Percentiles rank a stretch among this genome's conserved stretches.
phyloP scores from a whole-genome alignment of 768 basidiomycete species.

The Amanita rimosa region DNA sequence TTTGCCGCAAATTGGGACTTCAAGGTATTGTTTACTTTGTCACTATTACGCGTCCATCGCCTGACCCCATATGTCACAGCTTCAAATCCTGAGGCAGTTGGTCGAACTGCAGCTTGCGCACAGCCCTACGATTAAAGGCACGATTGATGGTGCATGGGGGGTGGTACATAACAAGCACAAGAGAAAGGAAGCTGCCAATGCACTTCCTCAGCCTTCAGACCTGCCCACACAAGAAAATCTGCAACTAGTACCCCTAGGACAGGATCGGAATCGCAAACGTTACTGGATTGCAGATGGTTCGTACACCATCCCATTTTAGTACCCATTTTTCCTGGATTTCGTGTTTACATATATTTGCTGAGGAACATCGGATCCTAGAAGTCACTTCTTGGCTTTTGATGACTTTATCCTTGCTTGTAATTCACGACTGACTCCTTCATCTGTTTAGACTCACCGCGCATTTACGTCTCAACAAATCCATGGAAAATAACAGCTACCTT shows the following conservation, averaged over 20 bases:
- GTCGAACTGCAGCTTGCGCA: slow-evolving; percentile 77
- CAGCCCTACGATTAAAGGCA: slow-evolving; percentile 52
- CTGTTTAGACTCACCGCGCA: slow-evolving; percentile 65
- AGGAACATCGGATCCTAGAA: slow-evolving; percentile 31
- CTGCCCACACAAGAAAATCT: slow-evolving; percentile 57
- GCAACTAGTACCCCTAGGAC: slow-evolving; percentile 62
- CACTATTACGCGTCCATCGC: slow-evolving; percentile 10
- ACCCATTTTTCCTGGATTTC: slow-evolving; percentile 14
- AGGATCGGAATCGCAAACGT: slow-evolving; percentile 64
- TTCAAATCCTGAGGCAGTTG: slow-evolving; percentile 73
- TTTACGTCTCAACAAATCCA: slow-evolving; percentile 80
- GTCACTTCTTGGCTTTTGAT: slow-evolving; percentile 25
- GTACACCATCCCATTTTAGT: slow-evolving; percentile 36
- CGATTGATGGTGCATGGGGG: slow-evolving; percentile 81
- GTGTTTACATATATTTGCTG: slow-evolving; percentile 72
- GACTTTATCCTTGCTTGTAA: slow-evolving; percentile 15
- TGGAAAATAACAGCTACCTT: slow-evolving; percentile 83
- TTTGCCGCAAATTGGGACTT: slow-evolving; percentile 74
- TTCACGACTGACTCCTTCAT: slow-evolving; percentile 15
- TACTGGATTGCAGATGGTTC: slow-evolving; percentile 87
- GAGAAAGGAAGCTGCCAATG: slow-evolving; percentile 53
- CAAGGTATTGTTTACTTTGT: slow-evolving; percentile 44
- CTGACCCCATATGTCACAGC: slow-evolving; percentile 28
- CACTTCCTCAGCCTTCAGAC: slow-evolving; percentile 46
- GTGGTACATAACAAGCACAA: slow-evolving; percentile 78